phyloP scores from a whole-genome alignment of 176 grass and related monocot species.

The Oryza officinalis region DNA sequence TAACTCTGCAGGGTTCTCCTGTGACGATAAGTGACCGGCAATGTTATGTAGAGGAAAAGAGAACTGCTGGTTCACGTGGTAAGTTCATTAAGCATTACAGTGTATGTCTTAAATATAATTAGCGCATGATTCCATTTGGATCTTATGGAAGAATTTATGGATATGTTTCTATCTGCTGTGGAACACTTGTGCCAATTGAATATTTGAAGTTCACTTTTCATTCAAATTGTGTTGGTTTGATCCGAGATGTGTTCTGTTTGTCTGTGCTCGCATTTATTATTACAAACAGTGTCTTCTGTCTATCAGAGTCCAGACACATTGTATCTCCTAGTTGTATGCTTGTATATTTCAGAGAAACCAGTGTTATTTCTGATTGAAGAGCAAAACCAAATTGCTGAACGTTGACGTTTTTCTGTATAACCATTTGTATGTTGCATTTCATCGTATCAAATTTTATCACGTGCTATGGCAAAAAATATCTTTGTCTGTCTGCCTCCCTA shows the following conservation, averaged over 20 bases:
- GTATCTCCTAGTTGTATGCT: not conserved
- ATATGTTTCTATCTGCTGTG: not conserved
- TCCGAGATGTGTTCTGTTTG: slow-evolving; percentile 1
- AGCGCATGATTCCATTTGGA: not conserved
- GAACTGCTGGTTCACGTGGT: slow-evolving; percentile 74
- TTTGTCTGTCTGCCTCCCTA: not conserved
- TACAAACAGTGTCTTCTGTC: not conserved
- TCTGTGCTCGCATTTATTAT: slow-evolving; percentile 3
- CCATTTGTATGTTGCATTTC: not conserved
- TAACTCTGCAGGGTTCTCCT: slow-evolving; percentile 73
- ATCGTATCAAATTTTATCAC: not conserved
- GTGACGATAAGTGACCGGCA: slow-evolving; percentile 69
- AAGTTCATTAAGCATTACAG: slow-evolving; percentile 13
- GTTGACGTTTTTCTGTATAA: not conserved
- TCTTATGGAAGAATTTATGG: not conserved
- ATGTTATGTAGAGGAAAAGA: slow-evolving; percentile 82
- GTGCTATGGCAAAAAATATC: not conserved
- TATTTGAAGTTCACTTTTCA: not conserved
- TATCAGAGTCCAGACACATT: not conserved
- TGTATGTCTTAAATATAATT: not conserved
- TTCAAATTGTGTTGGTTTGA: not conserved
- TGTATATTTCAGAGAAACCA: not conserved
- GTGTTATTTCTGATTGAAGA: not conserved
- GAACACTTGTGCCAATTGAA: not conserved
- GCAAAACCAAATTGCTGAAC: not conserved